phyloP scores from a whole-genome alignment of 1,139 yeast species.

The Protomyces pachydermus region DNA sequence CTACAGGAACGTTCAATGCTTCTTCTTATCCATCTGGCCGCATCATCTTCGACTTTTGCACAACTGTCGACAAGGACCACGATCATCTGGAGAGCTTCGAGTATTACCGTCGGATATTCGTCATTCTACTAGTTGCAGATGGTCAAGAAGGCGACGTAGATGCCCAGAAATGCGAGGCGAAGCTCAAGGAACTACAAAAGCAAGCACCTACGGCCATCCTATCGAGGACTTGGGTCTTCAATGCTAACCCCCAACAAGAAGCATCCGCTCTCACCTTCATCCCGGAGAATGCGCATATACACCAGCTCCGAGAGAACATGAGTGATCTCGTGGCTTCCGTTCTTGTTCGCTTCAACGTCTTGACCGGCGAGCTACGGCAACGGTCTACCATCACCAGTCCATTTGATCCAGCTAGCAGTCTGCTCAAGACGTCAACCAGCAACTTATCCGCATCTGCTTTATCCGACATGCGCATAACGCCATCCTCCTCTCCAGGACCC shows the following conservation, averaged over 20 bases:
- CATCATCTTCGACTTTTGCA: conserved; percentile 53
- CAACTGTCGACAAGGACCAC: conserved; percentile 53
- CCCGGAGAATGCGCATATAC: background rate
- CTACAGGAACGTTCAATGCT: conserved; percentile 45
- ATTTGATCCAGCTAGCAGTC: conserved; percentile 32
- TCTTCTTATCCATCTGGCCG: conserved; percentile 78
- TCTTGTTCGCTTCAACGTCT: conserved; percentile 61
- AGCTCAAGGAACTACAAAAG: background rate
- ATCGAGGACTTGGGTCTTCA: background rate
- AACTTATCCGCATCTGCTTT: conserved; percentile 25
- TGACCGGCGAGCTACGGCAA: conserved; percentile 29
- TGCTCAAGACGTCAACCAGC: conserved; percentile 22
- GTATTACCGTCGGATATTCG: conserved; percentile 72
- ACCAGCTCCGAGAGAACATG: conserved; percentile 2
- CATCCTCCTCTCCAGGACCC: conserved; percentile 24
- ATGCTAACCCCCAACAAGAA: background rate
- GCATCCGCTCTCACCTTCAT: background rate
- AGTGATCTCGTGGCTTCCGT: conserved; percentile 44
- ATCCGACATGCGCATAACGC: conserved; percentile 13
- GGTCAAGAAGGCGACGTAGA: conserved; percentile 60
- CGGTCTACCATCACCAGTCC: conserved; percentile 33
- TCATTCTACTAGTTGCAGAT: conserved; percentile 59
- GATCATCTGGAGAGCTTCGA: conserved; percentile 79
- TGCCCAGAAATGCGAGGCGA: conserved; percentile 55
- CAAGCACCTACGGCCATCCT: background rate